Base-by-base conservation (phyloP, 768 basidiomycete species). In the Boletus huronensis region DNA sequence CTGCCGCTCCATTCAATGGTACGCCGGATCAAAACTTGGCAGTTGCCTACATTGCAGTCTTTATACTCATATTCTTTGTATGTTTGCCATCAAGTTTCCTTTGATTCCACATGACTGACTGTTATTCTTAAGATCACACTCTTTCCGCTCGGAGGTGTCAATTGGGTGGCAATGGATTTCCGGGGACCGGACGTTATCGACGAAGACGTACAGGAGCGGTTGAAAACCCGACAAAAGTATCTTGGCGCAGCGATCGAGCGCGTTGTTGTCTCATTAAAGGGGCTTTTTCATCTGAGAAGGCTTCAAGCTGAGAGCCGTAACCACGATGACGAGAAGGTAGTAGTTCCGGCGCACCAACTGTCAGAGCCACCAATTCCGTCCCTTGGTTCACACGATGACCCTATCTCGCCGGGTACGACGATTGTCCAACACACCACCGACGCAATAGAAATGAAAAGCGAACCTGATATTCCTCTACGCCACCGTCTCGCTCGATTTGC, bases 1-100 rank as follows among this genome's bases (percentile, higher is more conserved):
- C 77, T 2, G 68, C 78, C 0, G 72, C 80, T 0, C 88, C 88
- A 0, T 91, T 90, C 70, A 77, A 76, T n/a, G 80, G 79, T 5
- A 60, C 73, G 2, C 50, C 64, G 0, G 89, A 88, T 54, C 77
- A 83, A 59, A 79, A 79, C 50, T 69, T 90, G 14, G 78, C 84
- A 0, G 77, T 89, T 23, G 85, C 85, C 0, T 89, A 88, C 62
- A 78, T 87, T 17, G 77, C 85, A 3, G 79, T 75, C 3, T 82
- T 87, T 58, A 70, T 82, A 13, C 73, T 88, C 14, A 74, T 88
- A 0, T 88, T 82, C 62, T 73, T 79, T 61, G 82, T 87, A 58
- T 44, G 76, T 70, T 25, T 17, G 3, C n/a, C 28, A 19, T n/a
- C 21, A 7, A 28, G 10, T 34, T 38, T 21, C 21, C 17, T 7